Conservation (phyloP, 371 early-diverging fungal genomes). For the Thermomucor indicae-seudaticae region DNA sequence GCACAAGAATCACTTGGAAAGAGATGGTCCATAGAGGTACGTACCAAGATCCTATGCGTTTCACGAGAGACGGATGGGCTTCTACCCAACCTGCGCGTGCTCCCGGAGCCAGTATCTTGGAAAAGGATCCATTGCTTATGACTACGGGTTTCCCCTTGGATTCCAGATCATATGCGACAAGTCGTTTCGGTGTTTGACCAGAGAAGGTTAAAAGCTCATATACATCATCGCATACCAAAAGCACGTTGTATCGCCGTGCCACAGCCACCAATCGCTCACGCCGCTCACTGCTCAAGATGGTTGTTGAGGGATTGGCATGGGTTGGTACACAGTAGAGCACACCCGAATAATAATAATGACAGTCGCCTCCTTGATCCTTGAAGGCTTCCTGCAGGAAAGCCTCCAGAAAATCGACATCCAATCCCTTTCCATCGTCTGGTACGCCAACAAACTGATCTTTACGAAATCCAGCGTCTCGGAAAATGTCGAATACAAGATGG, state of each 20-base stretch:
- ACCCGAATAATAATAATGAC: constrained; percentile 11
- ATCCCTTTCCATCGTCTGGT: constrained; percentile 21
- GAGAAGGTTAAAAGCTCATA: constrained; percentile 50
- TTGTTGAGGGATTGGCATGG: constrained; percentile 52
- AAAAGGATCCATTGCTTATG: constrained; percentile 41
- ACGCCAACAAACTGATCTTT: constrained; percentile 29
- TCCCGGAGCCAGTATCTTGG: constrained; percentile 39
- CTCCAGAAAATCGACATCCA: constrained; percentile 21
- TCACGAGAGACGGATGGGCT: constrained; percentile 19
- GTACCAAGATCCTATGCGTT: constrained; percentile 26
- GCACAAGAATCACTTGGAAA: not conserved
- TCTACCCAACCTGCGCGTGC: constrained; percentile 37
- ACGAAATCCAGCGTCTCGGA: constrained; percentile 38
- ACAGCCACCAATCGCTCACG: constrained; percentile 39
- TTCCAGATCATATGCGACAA: constrained; percentile 33
- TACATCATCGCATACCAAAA: constrained; percentile 64
- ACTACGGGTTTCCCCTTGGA: constrained; percentile 15
- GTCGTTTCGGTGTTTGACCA: constrained; percentile 11
- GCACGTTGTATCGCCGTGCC: constrained; percentile 45
- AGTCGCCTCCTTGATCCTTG: not conserved
- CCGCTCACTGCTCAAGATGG: constrained; percentile 30
- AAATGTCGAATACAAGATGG: constrained; percentile 48
- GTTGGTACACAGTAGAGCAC: constrained; percentile 60
- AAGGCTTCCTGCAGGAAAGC: constrained; percentile 6
- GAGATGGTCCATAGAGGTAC: not conserved